Percentiles rank a stretch among this genome's conserved stretches.
Evolutionary conservation across 208 protist genomes (phyloP).

Genomic region (Angomonas deanei): DNA sequence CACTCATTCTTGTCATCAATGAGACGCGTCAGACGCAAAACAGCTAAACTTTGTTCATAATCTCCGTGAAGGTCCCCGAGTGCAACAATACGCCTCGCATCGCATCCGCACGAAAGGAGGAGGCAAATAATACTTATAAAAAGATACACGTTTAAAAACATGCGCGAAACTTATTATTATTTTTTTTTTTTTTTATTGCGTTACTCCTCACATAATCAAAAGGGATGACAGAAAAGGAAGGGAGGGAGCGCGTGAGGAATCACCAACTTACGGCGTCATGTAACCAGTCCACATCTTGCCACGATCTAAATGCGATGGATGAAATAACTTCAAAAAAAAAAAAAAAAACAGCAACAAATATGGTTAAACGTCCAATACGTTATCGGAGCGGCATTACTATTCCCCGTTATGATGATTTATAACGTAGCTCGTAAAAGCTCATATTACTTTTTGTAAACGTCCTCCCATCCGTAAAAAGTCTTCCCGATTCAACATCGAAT

Average conservation of each 20-base stretch:
- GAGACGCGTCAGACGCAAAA: conserved; percentile 61
- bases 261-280: background rate
- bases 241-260: background rate
- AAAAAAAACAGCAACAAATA: background rate
- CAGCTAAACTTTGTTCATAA: conserved; percentile 66
- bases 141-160: background rate
- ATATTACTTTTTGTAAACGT: conserved; percentile 16
- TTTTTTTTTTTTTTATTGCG: background rate
- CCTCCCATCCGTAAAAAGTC: conserved; percentile 57
- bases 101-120: background rate
- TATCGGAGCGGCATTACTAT: background rate
- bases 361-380: background rate
- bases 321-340: too few species aligned
- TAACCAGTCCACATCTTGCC: too few species aligned
- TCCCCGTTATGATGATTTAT: conserved; percentile 13
- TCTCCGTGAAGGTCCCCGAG: conserved; percentile 87
- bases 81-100: conserved; percentile 63
- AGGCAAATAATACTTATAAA: conserved; percentile 12
- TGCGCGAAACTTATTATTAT: background rate
- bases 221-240: background rate
- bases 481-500: conserved; percentile 64
- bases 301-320: too few species aligned
- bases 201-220: background rate
- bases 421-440: conserved; percentile 53
- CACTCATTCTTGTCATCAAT: conserved; percentile 69